Evolutionary conservation across 2,329 filamentous ascomycete genomes (phyloP).

Genomic region (Hypoxylon sp.): DNA sequence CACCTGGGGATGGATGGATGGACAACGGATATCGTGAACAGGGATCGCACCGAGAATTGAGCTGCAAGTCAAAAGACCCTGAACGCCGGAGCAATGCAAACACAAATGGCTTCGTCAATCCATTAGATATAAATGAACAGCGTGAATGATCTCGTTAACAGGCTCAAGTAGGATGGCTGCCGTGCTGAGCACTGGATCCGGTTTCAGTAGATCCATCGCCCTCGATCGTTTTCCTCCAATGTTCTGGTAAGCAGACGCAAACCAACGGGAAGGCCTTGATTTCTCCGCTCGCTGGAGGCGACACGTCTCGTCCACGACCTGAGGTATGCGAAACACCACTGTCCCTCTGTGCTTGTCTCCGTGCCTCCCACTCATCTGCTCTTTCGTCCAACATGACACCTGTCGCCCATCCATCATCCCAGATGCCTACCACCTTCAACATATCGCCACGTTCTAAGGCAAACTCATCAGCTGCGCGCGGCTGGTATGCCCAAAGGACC

Average conservation of each 20-base stretch:
- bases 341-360: slow-evolving; percentile 84
- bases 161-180: slow-evolving; percentile 49
- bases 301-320: slow-evolving; percentile 69
- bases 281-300: slow-evolving; percentile 79
- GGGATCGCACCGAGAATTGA: slow-evolving; percentile 32
- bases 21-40: slow-evolving; percentile 25
- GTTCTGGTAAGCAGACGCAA: slow-evolving; percentile 93
- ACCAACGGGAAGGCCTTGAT: slow-evolving; percentile 98
- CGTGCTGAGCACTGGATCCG: slow-evolving; percentile 61
- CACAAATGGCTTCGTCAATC: slow-evolving; percentile 45
- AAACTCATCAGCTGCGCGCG: slow-evolving; percentile 93
- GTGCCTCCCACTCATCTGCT: slow-evolving; percentile 89
- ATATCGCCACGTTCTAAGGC: slow-evolving; percentile 94
- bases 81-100: slow-evolving; percentile 60
- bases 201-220: slow-evolving; percentile 82
- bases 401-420: slow-evolving; percentile 99
- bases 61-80: slow-evolving; percentile 44
- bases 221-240: slow-evolving; percentile 97
- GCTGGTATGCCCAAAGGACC: slow-evolving; percentile 96
- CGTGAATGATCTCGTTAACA: slow-evolving; percentile 41
- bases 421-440: slow-evolving; percentile 98
- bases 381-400: slow-evolving; percentile 86
- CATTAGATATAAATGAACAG: slow-evolving; percentile 41
- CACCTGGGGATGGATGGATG: slow-evolving; percentile 25
- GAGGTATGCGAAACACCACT: slow-evolving; percentile 92